Evolutionary conservation across 768 basidiomycete species (phyloP).

Genomic region (Tylopilus plumbeoviolaceoides): DNA sequence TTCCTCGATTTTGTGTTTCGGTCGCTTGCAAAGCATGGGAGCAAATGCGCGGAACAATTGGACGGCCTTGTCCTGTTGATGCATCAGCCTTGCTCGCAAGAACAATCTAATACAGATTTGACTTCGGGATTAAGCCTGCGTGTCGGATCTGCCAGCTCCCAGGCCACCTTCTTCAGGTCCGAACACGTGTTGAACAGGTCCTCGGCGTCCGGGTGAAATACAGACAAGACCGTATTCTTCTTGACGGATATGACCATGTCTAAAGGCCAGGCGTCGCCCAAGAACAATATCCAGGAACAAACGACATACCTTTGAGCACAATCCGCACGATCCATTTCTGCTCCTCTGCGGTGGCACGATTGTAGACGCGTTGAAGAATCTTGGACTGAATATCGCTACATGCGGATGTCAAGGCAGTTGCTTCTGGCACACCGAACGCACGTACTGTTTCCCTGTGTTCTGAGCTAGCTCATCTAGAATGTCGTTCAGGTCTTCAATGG

Average conservation of each 20-base stretch:
- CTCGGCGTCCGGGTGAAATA: constrained; percentile 93
- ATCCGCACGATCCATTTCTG: constrained; percentile 96
- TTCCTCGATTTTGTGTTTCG: constrained; percentile 74
- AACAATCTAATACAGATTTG: background rate
- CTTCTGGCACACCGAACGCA: background rate
- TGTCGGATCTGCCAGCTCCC: constrained; percentile 78
- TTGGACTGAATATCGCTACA: constrained; percentile 70
- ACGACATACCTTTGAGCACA: constrained; percentile 76
- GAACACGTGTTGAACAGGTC: constrained; percentile 96
- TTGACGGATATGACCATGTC: constrained; percentile 92
- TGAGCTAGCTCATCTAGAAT: constrained; percentile 74
- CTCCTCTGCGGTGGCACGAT: constrained; percentile 78
- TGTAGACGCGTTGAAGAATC: constrained; percentile 72
- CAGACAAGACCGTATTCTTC: constrained; percentile 87
- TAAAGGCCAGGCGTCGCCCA: constrained; percentile 25
- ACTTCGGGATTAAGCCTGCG: constrained; percentile 62
- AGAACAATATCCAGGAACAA: background rate
- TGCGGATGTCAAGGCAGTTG: constrained; percentile 7
- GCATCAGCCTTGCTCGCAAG: constrained; percentile 3
- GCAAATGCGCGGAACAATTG: constrained; percentile 84
- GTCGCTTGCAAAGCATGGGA: constrained; percentile 93
- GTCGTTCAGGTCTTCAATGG: constrained; percentile 81
- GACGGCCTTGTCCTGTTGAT: constrained; percentile 72
- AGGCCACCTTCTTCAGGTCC: constrained; percentile 90
- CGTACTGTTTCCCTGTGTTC: constrained; percentile 72